Evolutionary conservation across 75 land plant genomes (phyloP).

Genomic region (Cunninghamia lanceolata): DNA sequence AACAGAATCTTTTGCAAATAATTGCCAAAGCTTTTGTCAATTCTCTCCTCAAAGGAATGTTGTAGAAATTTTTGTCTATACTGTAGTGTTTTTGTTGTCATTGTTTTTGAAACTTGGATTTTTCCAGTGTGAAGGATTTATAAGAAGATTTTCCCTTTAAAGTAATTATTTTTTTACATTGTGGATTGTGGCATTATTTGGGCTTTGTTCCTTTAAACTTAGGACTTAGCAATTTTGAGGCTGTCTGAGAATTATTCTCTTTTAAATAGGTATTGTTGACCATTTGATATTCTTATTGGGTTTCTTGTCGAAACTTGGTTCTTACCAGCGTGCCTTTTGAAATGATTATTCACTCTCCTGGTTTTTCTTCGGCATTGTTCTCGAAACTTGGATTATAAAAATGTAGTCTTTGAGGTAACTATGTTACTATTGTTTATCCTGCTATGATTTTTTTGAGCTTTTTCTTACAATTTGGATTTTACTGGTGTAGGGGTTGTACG

Average conservation of each 20-base stretch:
- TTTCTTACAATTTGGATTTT: background rate
- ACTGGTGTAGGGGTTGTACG: background rate
- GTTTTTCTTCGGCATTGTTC: background rate
- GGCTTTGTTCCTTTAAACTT: too few relatives aligned
- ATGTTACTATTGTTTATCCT: background rate
- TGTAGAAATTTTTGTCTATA: background rate
- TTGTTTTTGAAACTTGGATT: background rate
- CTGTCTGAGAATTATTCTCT: too few relatives aligned
- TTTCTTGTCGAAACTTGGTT: background rate
- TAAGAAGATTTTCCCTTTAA: too few relatives aligned
- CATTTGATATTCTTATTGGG: background rate
- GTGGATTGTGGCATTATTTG: too few relatives aligned
- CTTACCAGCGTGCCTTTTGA: background rate
- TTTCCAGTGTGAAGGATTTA: background rate
- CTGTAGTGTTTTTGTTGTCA: background rate
- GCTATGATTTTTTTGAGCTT: background rate
- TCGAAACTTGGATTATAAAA: background rate
- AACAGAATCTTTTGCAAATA: background rate
- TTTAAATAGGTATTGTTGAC: too few relatives aligned
- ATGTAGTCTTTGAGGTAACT: background rate
- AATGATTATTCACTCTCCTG: background rate
- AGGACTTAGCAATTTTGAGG: too few relatives aligned
- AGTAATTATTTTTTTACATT: too few relatives aligned
- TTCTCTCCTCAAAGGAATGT: background rate
- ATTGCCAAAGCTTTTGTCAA: background rate